Base-by-base conservation (phyloP, 2,329 filamentous ascomycete genomes). In the Cladophialophora yegresii region DNA sequence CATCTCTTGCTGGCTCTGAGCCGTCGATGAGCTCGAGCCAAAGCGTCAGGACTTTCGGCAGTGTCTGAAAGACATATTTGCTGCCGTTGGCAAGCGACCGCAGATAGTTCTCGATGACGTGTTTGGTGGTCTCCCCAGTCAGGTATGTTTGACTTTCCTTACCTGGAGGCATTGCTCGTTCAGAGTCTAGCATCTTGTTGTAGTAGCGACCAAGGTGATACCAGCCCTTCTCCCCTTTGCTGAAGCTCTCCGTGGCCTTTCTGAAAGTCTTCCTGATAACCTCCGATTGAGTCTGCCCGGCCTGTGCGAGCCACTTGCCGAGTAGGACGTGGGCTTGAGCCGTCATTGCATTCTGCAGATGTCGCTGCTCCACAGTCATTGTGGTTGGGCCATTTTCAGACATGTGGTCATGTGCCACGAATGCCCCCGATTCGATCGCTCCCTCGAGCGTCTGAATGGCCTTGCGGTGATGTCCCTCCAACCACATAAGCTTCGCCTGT, bases 141-240 rank as follows among this genome's bases (percentile, higher is more conserved):
- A 95, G 78, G 71, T 87, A 92, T 64, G 85, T 82, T 60, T 92
- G 89, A 49, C 85, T 88, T 76, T 96, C 92, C 68, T 93, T 92
- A 30, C 89, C 85, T 20, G 85, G 81, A 43, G 89, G 87, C 58
- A 96, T 85, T 1, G 84, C 81, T 76, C 92, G 93, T 75, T 98
- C 92, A 0, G 92, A 91, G 72, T 98, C 93, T 2, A 97, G 81
- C 3, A 98, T 85, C 76, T 97, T 99, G 75, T 96, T 96, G 83
- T 99, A 99, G 77, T 98, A 92, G 54, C 93, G 92, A 4, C 95
- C 95, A 9, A 99, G 84, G 75, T 97, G 96, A 75, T 98, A 99
- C 74, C 98, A 93, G 0, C 92, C 93, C 77, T 97, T 98, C 75
- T 99, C 95, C 93, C 93, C 99, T 73, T 73, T 75, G 53, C 73